Conservation (phyloP, 352 stramenopile species). For the Globisporangium heterothallicum region DNA sequence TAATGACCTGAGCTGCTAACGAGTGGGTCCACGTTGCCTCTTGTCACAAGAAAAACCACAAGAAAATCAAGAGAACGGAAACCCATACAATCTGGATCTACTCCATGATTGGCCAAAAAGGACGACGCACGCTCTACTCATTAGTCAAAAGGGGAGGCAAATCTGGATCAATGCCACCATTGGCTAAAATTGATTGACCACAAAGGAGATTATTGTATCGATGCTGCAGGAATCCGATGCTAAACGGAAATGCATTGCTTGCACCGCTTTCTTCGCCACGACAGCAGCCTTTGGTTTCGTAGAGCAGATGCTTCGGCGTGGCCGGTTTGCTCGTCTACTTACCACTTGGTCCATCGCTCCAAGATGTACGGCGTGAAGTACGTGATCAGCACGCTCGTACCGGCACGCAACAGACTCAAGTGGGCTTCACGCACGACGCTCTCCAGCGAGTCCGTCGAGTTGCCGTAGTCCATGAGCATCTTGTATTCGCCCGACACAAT, state of each 20-base stretch:
- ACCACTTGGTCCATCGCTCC: conserved; percentile 79
- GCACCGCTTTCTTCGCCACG: too few relatives aligned
- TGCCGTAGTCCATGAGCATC: conserved; percentile 96
- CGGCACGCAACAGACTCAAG: conserved; percentile 83
- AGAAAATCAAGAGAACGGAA: background rate
- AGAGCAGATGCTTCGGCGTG: too few relatives aligned
- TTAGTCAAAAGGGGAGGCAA: too few relatives aligned
- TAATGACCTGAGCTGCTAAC: background rate
- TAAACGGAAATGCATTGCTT: too few relatives aligned
- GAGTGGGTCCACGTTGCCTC: background rate
- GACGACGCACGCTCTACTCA: too few relatives aligned
- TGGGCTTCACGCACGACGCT: conserved; percentile 82
- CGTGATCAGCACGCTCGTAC: conserved; percentile 97
- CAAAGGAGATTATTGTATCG: too few relatives aligned
- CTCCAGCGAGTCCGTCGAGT: conserved; percentile 76
- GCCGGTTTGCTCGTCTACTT: too few relatives aligned
- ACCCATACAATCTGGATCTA: background rate
- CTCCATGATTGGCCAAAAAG: background rate
- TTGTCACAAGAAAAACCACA: conserved; percentile 1
- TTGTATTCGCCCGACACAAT: conserved; percentile 99
- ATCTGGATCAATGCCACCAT: too few relatives aligned
- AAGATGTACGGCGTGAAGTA: conserved; percentile 95
- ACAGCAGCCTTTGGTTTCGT: too few relatives aligned
- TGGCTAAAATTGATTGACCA: too few relatives aligned
- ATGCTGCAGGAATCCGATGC: background rate